Percentiles rank a stretch among this genome's conserved stretches.
Evolutionary conservation across 441 rosid species (phyloP).

Genomic region (Mallotus repandus): DNA sequence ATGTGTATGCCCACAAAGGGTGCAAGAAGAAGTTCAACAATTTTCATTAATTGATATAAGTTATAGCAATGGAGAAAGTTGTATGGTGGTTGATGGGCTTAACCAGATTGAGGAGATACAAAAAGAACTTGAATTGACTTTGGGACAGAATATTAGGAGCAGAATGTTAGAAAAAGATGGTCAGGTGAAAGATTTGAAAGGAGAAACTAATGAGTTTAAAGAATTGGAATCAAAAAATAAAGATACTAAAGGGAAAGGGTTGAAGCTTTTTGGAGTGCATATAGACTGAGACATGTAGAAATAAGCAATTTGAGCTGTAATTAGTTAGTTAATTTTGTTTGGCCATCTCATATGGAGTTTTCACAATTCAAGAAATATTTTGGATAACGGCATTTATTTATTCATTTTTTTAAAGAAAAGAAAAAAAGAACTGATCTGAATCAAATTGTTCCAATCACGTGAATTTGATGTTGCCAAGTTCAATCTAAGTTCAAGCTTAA

Average conservation of each 20-base stretch:
- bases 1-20: slow-evolving; percentile 28
- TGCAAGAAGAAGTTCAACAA: slow-evolving; percentile 22
- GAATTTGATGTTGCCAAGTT: no score
- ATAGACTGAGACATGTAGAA: neutral
- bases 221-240: slow-evolving; percentile 1
- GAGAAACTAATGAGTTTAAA: slow-evolving; percentile 22
- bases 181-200: slow-evolving; percentile 9
- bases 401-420: no score
- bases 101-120: slow-evolving; percentile 22
- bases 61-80: slow-evolving; percentile 20
- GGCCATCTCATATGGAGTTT: no score
- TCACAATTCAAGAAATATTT: no score
- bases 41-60: slow-evolving; percentile 50
- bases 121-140: slow-evolving; percentile 34
- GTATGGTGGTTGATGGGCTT: neutral
- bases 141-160: slow-evolving; percentile 22
- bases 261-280: slow-evolving; percentile 62
- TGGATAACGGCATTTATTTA: no score
- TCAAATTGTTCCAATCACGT: no score
- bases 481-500: no score
- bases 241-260: slow-evolving; percentile 31
- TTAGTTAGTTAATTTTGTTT: no score
- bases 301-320: neutral
- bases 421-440: no score
- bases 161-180: slow-evolving; percentile 1